Base-by-base conservation (phyloP, 164 flowering plant species). In the Magnolia changhungtana region DNA sequence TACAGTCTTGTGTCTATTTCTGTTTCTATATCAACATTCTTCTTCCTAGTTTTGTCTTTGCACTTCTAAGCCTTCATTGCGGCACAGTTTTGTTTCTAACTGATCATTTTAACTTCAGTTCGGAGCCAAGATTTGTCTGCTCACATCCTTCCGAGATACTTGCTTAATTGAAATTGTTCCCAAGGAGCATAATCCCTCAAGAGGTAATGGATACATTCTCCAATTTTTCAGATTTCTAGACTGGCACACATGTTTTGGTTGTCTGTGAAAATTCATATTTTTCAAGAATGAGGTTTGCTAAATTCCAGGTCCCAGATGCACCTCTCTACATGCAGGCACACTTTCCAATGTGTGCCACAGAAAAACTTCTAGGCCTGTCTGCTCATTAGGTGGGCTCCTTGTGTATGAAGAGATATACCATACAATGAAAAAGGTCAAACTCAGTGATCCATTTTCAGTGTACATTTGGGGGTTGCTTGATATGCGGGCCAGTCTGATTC, bases 151-250 rank as follows among this genome's bases (percentile, higher is more conserved):
- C 79, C 89, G 92, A 27, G 97, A 94, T 75, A 84, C 88, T 31
- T 80, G 88, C 80, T 92, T 85, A 82, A 89, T 94, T 27, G 97
- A 94, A 85, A 94, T 94, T 82, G 81, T 89, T 63, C 98, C 98
- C 67, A 89, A 87, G 63, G 89, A 87, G 74, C 76, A 72, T 67
- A 80, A 49, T 72, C 93, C 92, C 68, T 78, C 83, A 21, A 89
- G 85, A 89, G 98, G 97, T 91, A 86, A 75, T 27, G 18, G 27
- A 55, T 72, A 31, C 50, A 63, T 29, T 49, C 67, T 50, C 21
- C n/a, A 61, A 52, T 50, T 50, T 37, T 55, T 10, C 18, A 16
- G 61, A 55, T 55, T 63, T 51, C 49, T 16, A n/a, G n/a, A n/a
- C 18, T 75, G 63, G 20, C 23, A 50, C 9, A n/a, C n/a, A 70